phyloP scores from a whole-genome alignment of 495 filamentous ascomycete species.

The Aspergillus mulundensis region DNA sequence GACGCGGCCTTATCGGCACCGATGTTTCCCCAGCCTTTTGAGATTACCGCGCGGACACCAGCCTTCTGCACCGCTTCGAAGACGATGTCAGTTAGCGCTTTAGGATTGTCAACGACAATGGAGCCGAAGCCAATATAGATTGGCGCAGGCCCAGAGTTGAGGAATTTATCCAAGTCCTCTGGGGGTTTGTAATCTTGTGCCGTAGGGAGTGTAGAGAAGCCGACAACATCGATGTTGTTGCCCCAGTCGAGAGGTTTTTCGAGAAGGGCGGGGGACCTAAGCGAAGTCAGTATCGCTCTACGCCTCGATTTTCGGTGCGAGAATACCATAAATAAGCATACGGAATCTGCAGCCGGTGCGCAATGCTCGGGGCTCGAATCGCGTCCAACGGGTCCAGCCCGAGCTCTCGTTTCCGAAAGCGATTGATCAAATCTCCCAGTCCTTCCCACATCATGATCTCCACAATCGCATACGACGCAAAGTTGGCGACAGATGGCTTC shows the following conservation, averaged over 20 bases:
- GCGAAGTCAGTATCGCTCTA: not conserved
- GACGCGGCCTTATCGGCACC: constrained; percentile 57
- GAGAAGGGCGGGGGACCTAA: constrained; percentile 66
- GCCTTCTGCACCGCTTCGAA: constrained; percentile 60
- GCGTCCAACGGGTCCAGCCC: constrained; percentile 63
- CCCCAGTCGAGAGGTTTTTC: constrained; percentile 76
- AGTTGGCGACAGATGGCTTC: constrained; percentile 60
- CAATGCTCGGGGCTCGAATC: constrained; percentile 61
- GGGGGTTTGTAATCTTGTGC: constrained; percentile 58
- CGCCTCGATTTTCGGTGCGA: not conserved
- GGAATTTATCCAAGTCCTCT: constrained; percentile 56
- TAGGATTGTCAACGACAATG: constrained; percentile 70
- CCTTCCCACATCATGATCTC: constrained; percentile 83
- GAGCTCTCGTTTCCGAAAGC: constrained; percentile 61
- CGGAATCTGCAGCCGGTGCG: constrained; percentile 63
- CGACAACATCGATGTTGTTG: constrained; percentile 60
- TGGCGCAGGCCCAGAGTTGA: constrained; percentile 59
- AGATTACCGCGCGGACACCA: constrained; percentile 66
- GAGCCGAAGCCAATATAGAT: constrained; percentile 77
- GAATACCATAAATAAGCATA: constrained; percentile 72
- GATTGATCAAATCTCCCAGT: constrained; percentile 70
- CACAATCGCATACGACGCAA: constrained; percentile 67
- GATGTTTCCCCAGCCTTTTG: constrained; percentile 72
- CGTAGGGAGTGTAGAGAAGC: constrained; percentile 64
- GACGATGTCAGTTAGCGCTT: constrained; percentile 58